Conservation (phyloP, 2,329 filamentous ascomycete genomes). For the Fusarium xylarioides region DNA sequence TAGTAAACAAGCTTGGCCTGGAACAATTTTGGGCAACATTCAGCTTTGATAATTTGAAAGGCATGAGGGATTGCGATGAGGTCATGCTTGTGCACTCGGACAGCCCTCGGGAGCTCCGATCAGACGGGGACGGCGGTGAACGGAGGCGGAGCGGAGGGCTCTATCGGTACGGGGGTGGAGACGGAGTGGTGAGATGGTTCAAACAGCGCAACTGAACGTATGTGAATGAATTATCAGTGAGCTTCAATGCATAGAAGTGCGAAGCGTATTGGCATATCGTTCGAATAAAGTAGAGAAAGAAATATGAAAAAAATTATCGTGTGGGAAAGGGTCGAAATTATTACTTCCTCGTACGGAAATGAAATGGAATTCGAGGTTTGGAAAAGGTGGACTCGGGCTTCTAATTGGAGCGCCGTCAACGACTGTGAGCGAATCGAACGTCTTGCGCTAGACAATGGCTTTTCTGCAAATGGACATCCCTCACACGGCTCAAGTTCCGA, state of each 20-base stretch:
- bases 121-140: conserved; percentile 35
- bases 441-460: conserved; percentile 40
- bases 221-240: neutral
- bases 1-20: neutral
- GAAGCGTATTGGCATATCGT: neutral
- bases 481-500: conserved; percentile 22
- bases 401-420: conserved; percentile 38
- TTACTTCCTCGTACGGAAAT: conserved; percentile 31
- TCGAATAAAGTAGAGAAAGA: neutral
- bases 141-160: conserved; percentile 40
- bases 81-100: conserved; percentile 17
- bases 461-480: conserved; percentile 26
- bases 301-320: neutral
- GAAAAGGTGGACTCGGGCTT: conserved; percentile 34
- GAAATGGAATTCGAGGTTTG: conserved; percentile 36
- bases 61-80: neutral
- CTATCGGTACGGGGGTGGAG: conserved; percentile 38
- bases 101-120: conserved; percentile 29
- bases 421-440: conserved; percentile 40
- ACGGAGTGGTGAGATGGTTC: conserved; percentile 12
- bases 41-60: neutral
- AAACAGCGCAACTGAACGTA: conserved; percentile 3
- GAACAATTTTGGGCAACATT: too few species aligned
- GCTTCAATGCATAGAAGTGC: neutral
- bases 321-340: conserved; percentile 8